Conservation (phyloP, 495 filamentous ascomycete species). For the Trichodelitschia bisporula region DNA sequence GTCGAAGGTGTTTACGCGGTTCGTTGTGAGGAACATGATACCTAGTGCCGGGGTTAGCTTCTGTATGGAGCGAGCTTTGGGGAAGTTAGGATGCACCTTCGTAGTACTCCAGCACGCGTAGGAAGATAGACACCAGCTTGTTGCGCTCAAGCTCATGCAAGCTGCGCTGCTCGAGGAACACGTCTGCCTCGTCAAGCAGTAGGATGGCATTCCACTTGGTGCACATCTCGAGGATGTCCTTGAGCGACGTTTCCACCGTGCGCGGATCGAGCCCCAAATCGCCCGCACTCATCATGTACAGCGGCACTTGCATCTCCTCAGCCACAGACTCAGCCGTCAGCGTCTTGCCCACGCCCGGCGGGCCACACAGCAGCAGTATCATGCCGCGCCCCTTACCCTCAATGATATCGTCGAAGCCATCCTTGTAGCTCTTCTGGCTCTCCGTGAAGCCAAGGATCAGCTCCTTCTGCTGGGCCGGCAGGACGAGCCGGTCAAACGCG, state of each 20-base stretch:
- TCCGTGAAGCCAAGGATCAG: slow-evolving; percentile 26
- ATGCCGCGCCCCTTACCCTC: slow-evolving; percentile 22
- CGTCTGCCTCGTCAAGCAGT: slow-evolving; percentile 1
- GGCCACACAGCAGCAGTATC: slow-evolving; percentile 17
- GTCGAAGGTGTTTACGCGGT: slow-evolving; percentile 17
- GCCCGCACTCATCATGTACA: background rate
- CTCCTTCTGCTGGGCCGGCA: slow-evolving; percentile 20
- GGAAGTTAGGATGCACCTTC: slow-evolving; percentile 27
- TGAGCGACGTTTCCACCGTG: background rate
- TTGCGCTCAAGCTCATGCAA: background rate
- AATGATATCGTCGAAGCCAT: slow-evolving; percentile 27
- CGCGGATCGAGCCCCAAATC: background rate
- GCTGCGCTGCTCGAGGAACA: background rate
- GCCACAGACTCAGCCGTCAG: slow-evolving; percentile 4
- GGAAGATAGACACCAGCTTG: background rate
- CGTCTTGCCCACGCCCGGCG: slow-evolving; percentile 18
- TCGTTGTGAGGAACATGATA: slow-evolving; percentile 17
- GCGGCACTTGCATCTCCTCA: background rate
- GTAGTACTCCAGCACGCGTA: background rate
- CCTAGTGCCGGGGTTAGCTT: too few relatives aligned
- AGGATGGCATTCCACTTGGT: background rate
- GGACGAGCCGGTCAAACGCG: slow-evolving; percentile 23
- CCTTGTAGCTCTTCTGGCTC: slow-evolving; percentile 20
- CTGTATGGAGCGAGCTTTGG: background rate
- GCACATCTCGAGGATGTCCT: background rate